phyloP scores from a whole-genome alignment of 306 rosid species.

The Albizia julibrissin region DNA sequence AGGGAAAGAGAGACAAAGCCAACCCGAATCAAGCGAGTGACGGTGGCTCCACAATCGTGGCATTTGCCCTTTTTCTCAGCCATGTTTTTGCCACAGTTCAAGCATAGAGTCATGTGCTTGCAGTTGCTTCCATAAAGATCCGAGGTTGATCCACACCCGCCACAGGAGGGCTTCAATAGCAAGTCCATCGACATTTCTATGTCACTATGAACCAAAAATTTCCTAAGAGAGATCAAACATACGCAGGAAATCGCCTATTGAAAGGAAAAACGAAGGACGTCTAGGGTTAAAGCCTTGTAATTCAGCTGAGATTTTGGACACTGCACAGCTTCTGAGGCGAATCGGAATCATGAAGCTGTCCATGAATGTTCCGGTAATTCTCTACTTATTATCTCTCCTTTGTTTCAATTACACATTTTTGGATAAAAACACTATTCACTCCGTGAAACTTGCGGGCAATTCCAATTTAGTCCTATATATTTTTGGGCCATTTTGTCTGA shows the following conservation, averaged over 20 bases:
- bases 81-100: conserved; percentile 81
- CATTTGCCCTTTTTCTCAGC: conserved; percentile 76
- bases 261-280: neutral
- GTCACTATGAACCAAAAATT: neutral
- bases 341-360: neutral
- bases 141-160: conserved; percentile 78
- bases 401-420: neutral
- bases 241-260: neutral
- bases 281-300: neutral
- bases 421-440: neutral
- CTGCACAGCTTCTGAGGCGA: neutral
- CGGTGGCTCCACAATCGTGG: conserved; percentile 65
- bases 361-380: neutral
- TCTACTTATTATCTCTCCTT: neutral
- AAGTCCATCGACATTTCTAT: conserved; percentile 40
- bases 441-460: neutral
- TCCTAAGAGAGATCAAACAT: neutral
- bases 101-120: conserved; percentile 91
- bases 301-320: neutral
- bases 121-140: conserved; percentile 95
- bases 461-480: neutral
- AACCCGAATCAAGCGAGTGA: conserved; percentile 89
- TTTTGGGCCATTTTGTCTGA: too few relatives aligned
- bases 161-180: conserved; percentile 59
- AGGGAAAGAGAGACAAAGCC: conserved; percentile 14